Evolutionary conservation across 345 rosid genomes (phyloP).

Genomic region (Diplotaxis tenuifolia): DNA sequence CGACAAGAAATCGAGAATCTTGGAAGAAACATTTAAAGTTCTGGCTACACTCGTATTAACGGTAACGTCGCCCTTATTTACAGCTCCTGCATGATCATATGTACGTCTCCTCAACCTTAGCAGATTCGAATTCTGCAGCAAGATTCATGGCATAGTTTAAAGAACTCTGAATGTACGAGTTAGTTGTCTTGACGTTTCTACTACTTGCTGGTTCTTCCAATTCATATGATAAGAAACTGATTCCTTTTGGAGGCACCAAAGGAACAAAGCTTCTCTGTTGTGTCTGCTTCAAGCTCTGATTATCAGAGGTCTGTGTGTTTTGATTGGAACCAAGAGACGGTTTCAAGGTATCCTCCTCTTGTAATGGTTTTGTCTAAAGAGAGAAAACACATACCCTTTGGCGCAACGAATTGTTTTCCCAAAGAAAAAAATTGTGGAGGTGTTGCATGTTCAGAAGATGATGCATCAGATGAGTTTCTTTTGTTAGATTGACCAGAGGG

Average conservation of each 20-base stretch:
- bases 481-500: slow-evolving; percentile 21
- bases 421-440: no score
- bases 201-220: slow-evolving; percentile 24
- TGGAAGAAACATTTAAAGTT: slow-evolving; percentile 44
- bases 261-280: slow-evolving; percentile 16
- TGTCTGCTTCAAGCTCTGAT: slow-evolving; percentile 23
- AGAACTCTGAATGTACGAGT: slow-evolving; percentile 43
- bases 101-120: slow-evolving; percentile 36
- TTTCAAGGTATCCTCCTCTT: slow-evolving; percentile 22
- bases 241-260: slow-evolving; percentile 17
- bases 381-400: slow-evolving; percentile 46
- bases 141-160: slow-evolving; percentile 56
- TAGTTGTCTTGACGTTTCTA: slow-evolving; percentile 34
- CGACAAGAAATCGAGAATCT: slow-evolving; percentile 58
- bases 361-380: slow-evolving; percentile 52
- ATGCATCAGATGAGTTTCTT: neutral
- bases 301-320: slow-evolving; percentile 12
- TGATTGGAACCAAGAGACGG: slow-evolving; percentile 3
- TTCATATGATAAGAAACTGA: slow-evolving; percentile 15
- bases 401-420: slow-evolving; percentile 19
- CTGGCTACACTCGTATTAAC: slow-evolving; percentile 4
- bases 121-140: slow-evolving; percentile 59
- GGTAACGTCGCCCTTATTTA: slow-evolving; percentile 21
- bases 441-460: no score
- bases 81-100: slow-evolving; percentile 9